phyloP scores from a whole-genome alignment of 768 basidiomycete species.

The Tephrocybe rancida region DNA sequence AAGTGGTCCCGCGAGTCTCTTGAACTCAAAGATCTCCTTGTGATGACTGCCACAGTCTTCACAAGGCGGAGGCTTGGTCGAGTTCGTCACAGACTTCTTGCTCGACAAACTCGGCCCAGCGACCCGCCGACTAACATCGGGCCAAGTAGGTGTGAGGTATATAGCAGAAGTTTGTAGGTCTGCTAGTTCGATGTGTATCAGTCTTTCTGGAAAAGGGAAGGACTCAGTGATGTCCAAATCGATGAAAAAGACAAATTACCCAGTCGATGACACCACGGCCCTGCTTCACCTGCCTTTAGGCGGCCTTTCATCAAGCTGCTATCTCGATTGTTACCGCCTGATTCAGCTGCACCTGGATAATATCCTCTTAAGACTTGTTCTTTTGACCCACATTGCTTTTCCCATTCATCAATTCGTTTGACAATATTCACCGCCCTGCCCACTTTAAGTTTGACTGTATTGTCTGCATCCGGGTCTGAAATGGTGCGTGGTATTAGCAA shows the following conservation, averaged over 20 bases:
- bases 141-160: conserved; percentile 61
- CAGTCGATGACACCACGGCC: conserved; percentile 70
- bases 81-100: conserved; percentile 13
- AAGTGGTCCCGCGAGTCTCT: conserved; percentile 54
- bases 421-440: conserved; percentile 76
- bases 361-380: conserved; percentile 73
- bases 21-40: conserved; percentile 81
- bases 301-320: conserved; percentile 66
- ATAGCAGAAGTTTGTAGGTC: conserved; percentile 61
- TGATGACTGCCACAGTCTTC: conserved; percentile 55
- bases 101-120: conserved; percentile 21
- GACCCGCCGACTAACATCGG: conserved; percentile 26
- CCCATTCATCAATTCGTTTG: conserved; percentile 79
- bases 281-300: conserved; percentile 61
- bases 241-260: conserved; percentile 28
- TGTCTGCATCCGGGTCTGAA: conserved; percentile 26
- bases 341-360: conserved; percentile 62
- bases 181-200: conserved; percentile 79
- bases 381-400: conserved; percentile 79
- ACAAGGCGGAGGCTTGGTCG: conserved; percentile 33
- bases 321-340: conserved; percentile 36
- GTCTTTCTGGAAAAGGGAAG: conserved; percentile 47
- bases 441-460: conserved; percentile 70
- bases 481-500: neutral
- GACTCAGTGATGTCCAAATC: neutral